Evolutionary conservation across 1,139 yeast species (phyloP).

Genomic region (Blastobotrys aristatus): DNA sequence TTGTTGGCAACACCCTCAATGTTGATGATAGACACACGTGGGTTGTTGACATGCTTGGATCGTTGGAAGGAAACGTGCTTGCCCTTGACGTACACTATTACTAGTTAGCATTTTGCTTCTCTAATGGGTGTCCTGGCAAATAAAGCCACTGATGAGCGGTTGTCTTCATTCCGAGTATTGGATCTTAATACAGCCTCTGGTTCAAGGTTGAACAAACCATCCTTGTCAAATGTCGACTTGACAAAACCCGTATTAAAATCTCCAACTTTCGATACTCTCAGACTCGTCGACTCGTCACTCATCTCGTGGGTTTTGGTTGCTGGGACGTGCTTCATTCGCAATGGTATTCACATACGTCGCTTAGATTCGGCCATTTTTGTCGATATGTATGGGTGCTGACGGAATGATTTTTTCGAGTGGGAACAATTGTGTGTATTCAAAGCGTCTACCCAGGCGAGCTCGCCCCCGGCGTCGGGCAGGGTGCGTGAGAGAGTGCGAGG

Average conservation of each 20-base stretch:
- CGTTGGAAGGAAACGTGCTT: slow-evolving; percentile 99
- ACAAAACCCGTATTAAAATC: background rate
- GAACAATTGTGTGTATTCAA: too few relatives aligned
- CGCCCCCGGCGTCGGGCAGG: too few relatives aligned
- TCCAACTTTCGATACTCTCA: too few relatives aligned
- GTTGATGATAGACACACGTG: slow-evolving; percentile 94
- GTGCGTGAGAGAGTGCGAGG: too few relatives aligned
- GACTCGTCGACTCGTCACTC: background rate
- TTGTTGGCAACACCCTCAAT: slow-evolving; percentile 87
- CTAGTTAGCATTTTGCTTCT: slow-evolving; percentile 1
- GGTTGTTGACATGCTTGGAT: slow-evolving; percentile 97
- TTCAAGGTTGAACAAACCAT: background rate
- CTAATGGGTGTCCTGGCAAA: background rate
- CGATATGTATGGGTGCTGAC: too few relatives aligned
- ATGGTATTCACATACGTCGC: slow-evolving; percentile 42
- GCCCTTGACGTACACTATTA: slow-evolving; percentile 97
- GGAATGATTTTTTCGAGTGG: too few relatives aligned
- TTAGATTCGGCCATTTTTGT: slow-evolving; percentile 88
- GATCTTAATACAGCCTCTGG: background rate
- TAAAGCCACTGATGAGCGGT: too few relatives aligned
- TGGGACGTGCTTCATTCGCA: background rate
- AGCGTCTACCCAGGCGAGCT: too few relatives aligned
- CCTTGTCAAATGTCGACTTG: background rate
- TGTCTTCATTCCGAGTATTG: background rate
- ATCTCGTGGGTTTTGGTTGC: background rate